Base-by-base conservation (phyloP, 768 basidiomycete genomes). In the Vararia minispora region DNA sequence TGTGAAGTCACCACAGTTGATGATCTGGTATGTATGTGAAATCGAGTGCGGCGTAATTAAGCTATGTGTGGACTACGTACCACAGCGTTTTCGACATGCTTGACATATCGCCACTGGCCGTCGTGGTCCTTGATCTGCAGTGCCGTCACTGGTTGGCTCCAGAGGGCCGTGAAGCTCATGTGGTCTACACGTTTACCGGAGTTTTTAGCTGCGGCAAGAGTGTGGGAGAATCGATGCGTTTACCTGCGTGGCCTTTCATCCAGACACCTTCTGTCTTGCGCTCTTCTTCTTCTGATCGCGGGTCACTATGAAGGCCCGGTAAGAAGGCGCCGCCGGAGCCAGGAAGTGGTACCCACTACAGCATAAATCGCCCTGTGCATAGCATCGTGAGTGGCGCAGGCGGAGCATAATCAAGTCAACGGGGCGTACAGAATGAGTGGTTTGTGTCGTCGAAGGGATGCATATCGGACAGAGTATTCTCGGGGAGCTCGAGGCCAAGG, bases 301-400 rank as follows among this genome's bases (percentile, higher is more conserved):
- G 60, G 37, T 58, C 55, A 38, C 61, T 62, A 10, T 11, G 3
- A 22, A 10, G n/a, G 23, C 17, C 36, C 42, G 14, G 33, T 21
- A 13, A 32, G 9, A 14, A 32, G 5, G 26, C 29, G 17, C 3
- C 11, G n/a, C 28, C 17, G 13, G 4, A 10, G 14, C 27, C 12
- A 23, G 13, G 17, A 32, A 10, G 37, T 20, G 25, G 21, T 30
- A 38, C 71, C 10, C 21, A 74, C 75, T 79, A 79, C 58, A 79
- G 77, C 74, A 78, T 77, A 53, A 71, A 76, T 32, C 76, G 63
- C 5, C 71, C 76, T 78, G 38, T 7, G 5, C 17, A 4, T 24
- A n/a, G n/a, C n/a, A n/a, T n/a, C n/a, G n/a, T n/a, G n/a, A n/a
- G n/a, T n/a, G n/a, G n/a, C n/a, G n/a, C n/a, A n/a, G n/a, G n/a